Base-by-base conservation (phyloP, 805 yeast species). In the Ogataea nakhonphanomensis region DNA sequence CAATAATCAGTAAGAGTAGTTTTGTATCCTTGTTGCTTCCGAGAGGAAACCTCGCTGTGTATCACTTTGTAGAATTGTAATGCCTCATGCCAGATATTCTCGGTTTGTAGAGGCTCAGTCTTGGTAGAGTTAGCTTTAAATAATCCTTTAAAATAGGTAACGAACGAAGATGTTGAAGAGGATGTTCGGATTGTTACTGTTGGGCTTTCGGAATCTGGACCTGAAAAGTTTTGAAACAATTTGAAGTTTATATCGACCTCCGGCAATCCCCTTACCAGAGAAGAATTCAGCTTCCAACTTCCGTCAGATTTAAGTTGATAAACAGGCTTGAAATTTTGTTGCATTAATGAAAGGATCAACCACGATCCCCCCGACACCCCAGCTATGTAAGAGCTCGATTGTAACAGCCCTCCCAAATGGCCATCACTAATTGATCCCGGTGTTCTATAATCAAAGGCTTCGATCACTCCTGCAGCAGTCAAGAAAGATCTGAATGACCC, bases 331-430 rank as follows among this genome's bases (percentile, higher is more conserved):
- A 68, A 71, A 47, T 69, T 67, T 47, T 70, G 58, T 10, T 67
- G 39, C 6, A 66, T 55, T 23, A 73, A 47, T 14, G 75, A 71
- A 32, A 81, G 73, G 2, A 82, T 74, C 7, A 79, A 59, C 89
- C 90, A 82, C 33, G 82, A 73, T 0, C 89, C 90, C 1, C 89
- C 89, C 3, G 87, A 79, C 1, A 80, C 70, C 0, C 88, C 88
- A 0, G 78, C 72, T 8, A 82, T 64, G 53, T 82, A 81, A 11
- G 73, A 62, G 0, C 78, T 44, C 7, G 75, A 62, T 49, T 81
- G 85, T 14, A 76, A 58, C 8, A 81, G 39, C 0, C 83, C 83
- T 15, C 75, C 75, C 12, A 78, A 46, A 25, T 58, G 63, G n/a
- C 67, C 63, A 2, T 32, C 27, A 7, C 48, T 37, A 4, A 57